Evolutionary conservation across 2,329 filamentous ascomycete genomes (phyloP), one percentile per base, ranked within the genome.

Genomic region (Diaporthe citriasiana): DNA sequence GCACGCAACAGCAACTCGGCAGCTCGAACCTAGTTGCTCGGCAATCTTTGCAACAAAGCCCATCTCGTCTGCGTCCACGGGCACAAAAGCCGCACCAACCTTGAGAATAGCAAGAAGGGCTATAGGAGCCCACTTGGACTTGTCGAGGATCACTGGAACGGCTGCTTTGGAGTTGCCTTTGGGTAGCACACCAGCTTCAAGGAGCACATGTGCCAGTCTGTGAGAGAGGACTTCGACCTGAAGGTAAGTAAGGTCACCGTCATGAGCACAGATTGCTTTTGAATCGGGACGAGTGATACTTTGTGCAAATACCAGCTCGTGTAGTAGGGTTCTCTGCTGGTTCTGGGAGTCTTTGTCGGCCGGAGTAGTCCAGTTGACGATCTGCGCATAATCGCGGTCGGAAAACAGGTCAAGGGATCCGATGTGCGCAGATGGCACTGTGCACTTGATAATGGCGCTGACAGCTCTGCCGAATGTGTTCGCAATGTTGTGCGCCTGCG

Each of bases 61-160:
- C 27, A 83, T 80, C 33, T 88, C 84, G 22, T 86, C 83, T 3
- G 81, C 82, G 56, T 89, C 88, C 38, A 90, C 81, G 0, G 87
- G 85, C 0, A 88, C 86, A 53, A 89, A 85, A n/a, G 84, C 84
- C 1, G 85, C 87, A 17, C 88, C 88, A 5, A 87, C 82, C 77
- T 84, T 93, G 56, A 94, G 83, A 1, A 92, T 87, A 0, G 93
- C 92, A 27, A 95, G 85, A 75, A 95, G 92, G 9, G 91, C 88
- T 51, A 94, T 84, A 63, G 94, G 92, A 0, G 93, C 87, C 80
- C 93, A 89, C 19, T 91, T 83, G 27, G 89, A 93, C 82, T 94
- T 95, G 56, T 93, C 90, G 78, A 95, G 86, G 25, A 92, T 88
- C 8, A 95, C 86, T 7, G 91, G 91, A 1, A 95, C 87, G 5